Evolutionary conservation across 768 basidiomycete genomes (phyloP).

Genomic region (Mrakia blollopis): DNA sequence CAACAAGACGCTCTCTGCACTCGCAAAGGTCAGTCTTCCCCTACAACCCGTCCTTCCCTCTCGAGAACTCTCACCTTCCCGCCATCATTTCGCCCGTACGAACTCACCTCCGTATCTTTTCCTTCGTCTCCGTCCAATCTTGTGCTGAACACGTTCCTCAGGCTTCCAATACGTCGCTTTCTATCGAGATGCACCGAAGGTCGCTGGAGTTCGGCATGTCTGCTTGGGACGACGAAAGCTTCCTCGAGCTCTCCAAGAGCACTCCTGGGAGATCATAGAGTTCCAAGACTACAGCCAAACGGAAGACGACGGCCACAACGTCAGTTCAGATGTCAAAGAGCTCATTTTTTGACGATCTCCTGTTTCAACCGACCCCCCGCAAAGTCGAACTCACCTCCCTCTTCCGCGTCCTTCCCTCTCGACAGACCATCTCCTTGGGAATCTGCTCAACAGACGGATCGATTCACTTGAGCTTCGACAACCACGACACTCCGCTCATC

Average conservation of each 20-base stretch:
- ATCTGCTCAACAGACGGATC: background rate
- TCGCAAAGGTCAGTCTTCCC: background rate
- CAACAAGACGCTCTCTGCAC: conserved; percentile 4
- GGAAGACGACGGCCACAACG: conserved; percentile 18
- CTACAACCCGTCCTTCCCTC: background rate
- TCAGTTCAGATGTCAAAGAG: background rate
- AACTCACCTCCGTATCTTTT: background rate
- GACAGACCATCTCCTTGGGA: background rate
- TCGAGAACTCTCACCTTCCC: background rate
- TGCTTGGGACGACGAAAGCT: background rate
- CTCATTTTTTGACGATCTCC: background rate
- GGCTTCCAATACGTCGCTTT: background rate
- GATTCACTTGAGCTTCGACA: conserved; percentile 8
- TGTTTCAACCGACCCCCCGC: too few relatives aligned
- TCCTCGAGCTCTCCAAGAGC: background rate
- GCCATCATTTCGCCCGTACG: background rate
- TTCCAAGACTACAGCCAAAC: background rate
- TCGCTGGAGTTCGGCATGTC: background rate
- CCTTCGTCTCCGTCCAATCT: background rate
- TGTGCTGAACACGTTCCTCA: background rate
- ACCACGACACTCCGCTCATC: conserved; percentile 4
- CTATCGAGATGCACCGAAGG: conserved; percentile 1
- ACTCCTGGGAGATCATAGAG: background rate
- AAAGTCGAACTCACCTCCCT: background rate
- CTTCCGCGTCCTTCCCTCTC: background rate